These are phyloP conservation scores for Monosporozyma unispora DNA, from an alignment of 805 yeast genomes.

Conservation along the genomic window DNA sequence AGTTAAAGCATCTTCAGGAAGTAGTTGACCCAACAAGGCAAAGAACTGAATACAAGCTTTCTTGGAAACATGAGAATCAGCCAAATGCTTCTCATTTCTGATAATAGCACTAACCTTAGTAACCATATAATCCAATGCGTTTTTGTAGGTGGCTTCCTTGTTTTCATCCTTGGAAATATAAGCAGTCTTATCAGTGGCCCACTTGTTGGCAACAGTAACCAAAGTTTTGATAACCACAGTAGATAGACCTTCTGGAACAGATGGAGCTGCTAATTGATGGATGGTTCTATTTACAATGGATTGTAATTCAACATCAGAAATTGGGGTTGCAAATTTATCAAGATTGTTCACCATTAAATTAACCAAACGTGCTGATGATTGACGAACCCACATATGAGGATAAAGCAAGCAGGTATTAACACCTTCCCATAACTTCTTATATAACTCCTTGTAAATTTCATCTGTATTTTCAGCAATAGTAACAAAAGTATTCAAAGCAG, in stretches of 20 bases:
- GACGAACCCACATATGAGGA: slow-evolving; percentile 90
- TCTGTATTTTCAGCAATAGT: slow-evolving; percentile 35
- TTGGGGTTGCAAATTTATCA: slow-evolving; percentile 26
- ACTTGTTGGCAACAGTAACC: slow-evolving; percentile 47
- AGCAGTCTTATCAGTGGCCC: slow-evolving; percentile 43
- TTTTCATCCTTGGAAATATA: slow-evolving; percentile 30
- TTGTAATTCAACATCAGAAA: slow-evolving; percentile 47
- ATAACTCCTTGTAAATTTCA: slow-evolving; percentile 21
- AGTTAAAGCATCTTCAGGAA: slow-evolving; percentile 35
- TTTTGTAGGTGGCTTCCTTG: slow-evolving; percentile 14
- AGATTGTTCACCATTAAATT: slow-evolving; percentile 41
- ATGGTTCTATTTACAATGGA: slow-evolving; percentile 56
- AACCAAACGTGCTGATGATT: slow-evolving; percentile 51
- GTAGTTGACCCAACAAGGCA: slow-evolving; percentile 53
- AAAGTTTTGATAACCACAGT: slow-evolving; percentile 58
- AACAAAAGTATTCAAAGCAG: slow-evolving; percentile 46
- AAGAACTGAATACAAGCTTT: slow-evolving; percentile 59
- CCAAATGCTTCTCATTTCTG: slow-evolving; percentile 54
- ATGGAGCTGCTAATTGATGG: slow-evolving; percentile 78
- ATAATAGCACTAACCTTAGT: slow-evolving; percentile 52
- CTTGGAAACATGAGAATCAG: slow-evolving; percentile 49
- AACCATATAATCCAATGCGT: slow-evolving; percentile 35
- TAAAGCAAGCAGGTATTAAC: slow-evolving; percentile 52
- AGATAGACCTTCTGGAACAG: slow-evolving; percentile 53
- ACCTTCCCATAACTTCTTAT: slow-evolving; percentile 40